phyloP scores from a whole-genome alignment of 2,329 filamentous ascomycete genomes.

The Aureobasidium pullulans region DNA sequence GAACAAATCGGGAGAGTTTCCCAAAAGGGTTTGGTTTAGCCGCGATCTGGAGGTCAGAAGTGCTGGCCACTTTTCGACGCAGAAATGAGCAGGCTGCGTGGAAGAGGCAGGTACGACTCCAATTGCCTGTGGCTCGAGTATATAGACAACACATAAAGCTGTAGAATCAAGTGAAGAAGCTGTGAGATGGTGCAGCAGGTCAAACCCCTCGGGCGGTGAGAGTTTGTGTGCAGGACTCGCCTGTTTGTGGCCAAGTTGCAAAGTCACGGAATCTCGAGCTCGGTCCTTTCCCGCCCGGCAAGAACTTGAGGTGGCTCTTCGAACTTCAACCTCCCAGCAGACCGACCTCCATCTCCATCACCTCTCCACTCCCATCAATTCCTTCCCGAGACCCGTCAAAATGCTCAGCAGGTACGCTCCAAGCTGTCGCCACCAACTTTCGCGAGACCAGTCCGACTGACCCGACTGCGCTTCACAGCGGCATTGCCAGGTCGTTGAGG shows the following conservation, averaged over 20 bases:
- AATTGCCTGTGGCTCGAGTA: neutral
- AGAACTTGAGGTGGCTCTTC: conserved; percentile 14
- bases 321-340: conserved; percentile 15
- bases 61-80: conserved; percentile 2
- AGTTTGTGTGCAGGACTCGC: neutral
- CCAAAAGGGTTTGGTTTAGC: conserved; percentile 1
- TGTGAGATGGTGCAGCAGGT: neutral
- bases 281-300: conserved; percentile 14
- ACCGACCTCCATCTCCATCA: conserved; percentile 15
- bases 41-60: conserved; percentile 2
- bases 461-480: conserved; percentile 44
- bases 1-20: conserved; percentile 6
- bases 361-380: conserved; percentile 18
- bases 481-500: conserved; percentile 58
- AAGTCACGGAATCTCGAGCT: conserved; percentile 14
- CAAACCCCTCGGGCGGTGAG: neutral
- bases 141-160: neutral
- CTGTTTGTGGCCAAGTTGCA: conserved; percentile 10
- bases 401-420: conserved; percentile 74
- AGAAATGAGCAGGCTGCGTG: neutral
- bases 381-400: conserved; percentile 55
- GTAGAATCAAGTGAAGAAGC: neutral
- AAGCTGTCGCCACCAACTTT: conserved; percentile 20
- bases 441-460: conserved; percentile 19
- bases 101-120: neutral